A percentile compares a stretch with the other conserved stretches of the same genome.
phyloP scores from a whole-genome alignment of 1,284 basidiomycete genomes.

The Pseudozyma tsukubaensis region DNA sequence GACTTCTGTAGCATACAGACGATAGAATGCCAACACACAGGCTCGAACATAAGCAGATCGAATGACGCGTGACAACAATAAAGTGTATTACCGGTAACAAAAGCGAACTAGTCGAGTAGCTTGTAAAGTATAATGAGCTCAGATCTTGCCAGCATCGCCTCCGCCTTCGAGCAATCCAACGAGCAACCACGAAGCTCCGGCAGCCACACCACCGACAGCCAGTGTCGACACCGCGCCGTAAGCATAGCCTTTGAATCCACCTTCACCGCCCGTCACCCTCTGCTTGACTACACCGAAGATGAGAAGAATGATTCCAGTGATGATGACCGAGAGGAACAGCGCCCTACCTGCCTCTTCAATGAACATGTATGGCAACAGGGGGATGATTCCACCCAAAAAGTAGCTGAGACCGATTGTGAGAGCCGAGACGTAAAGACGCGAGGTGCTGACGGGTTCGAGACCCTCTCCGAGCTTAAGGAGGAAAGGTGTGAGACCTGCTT shows the following conservation, averaged over 20 bases:
- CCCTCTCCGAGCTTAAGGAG: slow-evolving; percentile 58
- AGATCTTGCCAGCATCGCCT: slow-evolving; percentile 25
- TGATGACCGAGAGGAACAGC: slow-evolving; percentile 49
- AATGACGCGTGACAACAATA: background rate
- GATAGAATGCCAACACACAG: background rate
- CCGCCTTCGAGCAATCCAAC: slow-evolving; percentile 78
- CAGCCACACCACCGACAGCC: slow-evolving; percentile 87
- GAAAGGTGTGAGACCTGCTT: slow-evolving; percentile 60
- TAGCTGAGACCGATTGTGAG: slow-evolving; percentile 59
- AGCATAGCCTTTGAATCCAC: slow-evolving; percentile 69
- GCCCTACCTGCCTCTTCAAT: slow-evolving; percentile 47
- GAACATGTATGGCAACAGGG: slow-evolving; percentile 63
- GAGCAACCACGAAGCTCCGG: slow-evolving; percentile 86
- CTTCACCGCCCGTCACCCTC: slow-evolving; percentile 53
- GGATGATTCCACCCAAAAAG: slow-evolving; percentile 61
- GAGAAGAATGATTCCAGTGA: slow-evolving; percentile 60
- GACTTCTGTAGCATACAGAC: background rate
- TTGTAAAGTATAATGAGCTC: background rate
- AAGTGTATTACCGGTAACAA: background rate
- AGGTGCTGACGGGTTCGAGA: slow-evolving; percentile 58
- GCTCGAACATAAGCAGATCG: background rate
- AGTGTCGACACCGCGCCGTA: slow-evolving; percentile 92
- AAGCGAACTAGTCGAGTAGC: background rate
- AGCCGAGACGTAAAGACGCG: slow-evolving; percentile 56
- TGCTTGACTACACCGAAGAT: slow-evolving; percentile 63